Evolutionary conservation across 192 early-diverging fungal species (phyloP).

Genomic region (Rhizophagus prolifer): DNA sequence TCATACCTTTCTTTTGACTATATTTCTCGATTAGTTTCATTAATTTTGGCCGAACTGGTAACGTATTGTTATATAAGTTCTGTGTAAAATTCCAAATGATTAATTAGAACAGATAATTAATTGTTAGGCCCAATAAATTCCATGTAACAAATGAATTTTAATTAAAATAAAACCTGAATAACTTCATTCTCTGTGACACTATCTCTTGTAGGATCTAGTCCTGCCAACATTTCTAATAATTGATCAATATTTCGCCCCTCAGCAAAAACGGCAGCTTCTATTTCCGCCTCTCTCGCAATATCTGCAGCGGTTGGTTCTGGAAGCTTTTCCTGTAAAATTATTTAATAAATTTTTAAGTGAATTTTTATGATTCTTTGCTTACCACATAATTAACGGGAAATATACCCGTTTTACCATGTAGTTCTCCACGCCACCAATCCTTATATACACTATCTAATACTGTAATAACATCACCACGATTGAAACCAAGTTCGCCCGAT

Average conservation of each 20-base stretch:
- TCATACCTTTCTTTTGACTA: too few species aligned
- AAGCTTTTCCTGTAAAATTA: constrained; percentile 52
- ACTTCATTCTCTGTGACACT: constrained; percentile 87
- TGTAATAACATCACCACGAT: constrained; percentile 82
- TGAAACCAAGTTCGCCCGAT: constrained; percentile 87
- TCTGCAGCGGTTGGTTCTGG: constrained; percentile 58
- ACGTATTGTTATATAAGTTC: constrained; percentile 73
- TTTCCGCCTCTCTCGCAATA: constrained; percentile 54
- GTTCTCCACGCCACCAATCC: constrained; percentile 98
- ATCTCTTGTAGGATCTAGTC: constrained; percentile 77
- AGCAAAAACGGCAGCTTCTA: constrained; percentile 67
- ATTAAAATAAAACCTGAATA: constrained; percentile 56
- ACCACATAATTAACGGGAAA: constrained; percentile 98
- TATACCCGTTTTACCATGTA: constrained; percentile 85
- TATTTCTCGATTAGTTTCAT: too few species aligned
- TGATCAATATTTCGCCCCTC: constrained; percentile 75
- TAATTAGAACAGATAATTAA: constrained; percentile 16
- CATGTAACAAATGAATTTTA: background rate
- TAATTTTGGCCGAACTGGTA: constrained; percentile 32
- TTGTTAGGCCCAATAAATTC: too few species aligned
- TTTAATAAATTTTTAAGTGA: background rate
- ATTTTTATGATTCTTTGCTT: constrained; percentile 22
- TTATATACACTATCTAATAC: constrained; percentile 93
- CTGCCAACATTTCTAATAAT: constrained; percentile 71
- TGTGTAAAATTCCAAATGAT: background rate